Base-by-base conservation (phyloP, 2,329 filamentous ascomycete species). In the Dothistroma septosporum region DNA sequence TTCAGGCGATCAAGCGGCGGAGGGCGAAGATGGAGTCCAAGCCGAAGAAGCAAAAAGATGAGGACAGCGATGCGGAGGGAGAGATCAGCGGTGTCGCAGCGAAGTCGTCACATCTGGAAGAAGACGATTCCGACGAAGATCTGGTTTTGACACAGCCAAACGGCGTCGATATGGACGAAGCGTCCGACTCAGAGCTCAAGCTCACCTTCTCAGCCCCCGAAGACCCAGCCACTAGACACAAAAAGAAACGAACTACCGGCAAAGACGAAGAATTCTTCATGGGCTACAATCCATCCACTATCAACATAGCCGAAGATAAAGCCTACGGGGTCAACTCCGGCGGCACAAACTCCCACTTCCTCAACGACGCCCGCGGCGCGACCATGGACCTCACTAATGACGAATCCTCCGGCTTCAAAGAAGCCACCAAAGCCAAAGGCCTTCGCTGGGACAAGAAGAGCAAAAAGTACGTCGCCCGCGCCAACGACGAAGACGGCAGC, bases 371-470 rank as follows among this genome's bases (percentile, higher is more conserved):
- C n/a, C 85, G 91, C 68, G 85, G 86, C 66, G 91, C 87, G 1
- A 89, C 91, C 44, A 96, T 99, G 91, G 94, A 97, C 75, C 86
- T 99, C 12, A 88, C 85, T 62, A 92, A 92, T 72, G 94, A 99
- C 76, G 94, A 97, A 68, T 58, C 58, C 44, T 85, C 85, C 68
- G 83, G 85, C 1, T 95, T 97, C 74, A 92, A 86, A 63, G 86
- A 90, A 69, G 86, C 91, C 2, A 84, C 87, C 52, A 88, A 87
- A 69, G 78, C 87, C 53, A 85, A 87, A 67, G 81, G 85, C 52
- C 88, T 96, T 87, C 88, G 94, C 67, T 99, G 94, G 94, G 94
- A 99, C 79, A 93, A 95, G 80, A 96, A 96, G 76, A 85, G 87
- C 71, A 95, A 90, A 78, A 97, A 97, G 78, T 99, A 97, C 78